Percentiles rank a stretch among this genome's conserved stretches.
phyloP scores from a whole-genome alignment of 345 rosid species.

The Eucalyptus sp. region DNA sequence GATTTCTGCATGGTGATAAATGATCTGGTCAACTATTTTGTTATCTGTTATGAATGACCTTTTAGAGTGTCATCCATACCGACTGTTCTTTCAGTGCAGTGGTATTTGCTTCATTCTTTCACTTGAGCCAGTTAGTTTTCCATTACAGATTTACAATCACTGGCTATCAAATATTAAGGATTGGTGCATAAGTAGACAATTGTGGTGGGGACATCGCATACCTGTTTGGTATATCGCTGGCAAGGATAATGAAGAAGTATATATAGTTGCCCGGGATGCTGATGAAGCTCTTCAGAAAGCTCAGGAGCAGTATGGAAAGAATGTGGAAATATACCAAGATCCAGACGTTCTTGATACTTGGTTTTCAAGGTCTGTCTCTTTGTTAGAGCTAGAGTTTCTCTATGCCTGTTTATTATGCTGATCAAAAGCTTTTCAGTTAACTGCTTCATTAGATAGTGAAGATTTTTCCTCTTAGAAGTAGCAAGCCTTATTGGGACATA shows the following conservation, averaged over 20 bases:
- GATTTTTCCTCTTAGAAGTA: background rate
- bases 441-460: background rate
- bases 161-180: constrained; percentile 97
- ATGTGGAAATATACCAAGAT: constrained; percentile 87
- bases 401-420: background rate
- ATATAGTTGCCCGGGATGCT: constrained; percentile 66
- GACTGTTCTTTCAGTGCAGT: background rate
- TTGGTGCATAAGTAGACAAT: constrained; percentile 98
- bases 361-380: constrained; percentile 80
- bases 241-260: constrained; percentile 74
- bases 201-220: constrained; percentile 99
- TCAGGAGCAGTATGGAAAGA: constrained; percentile 60
- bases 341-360: constrained; percentile 98
- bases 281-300: constrained; percentile 83
- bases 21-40: background rate
- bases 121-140: background rate
- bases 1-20: background rate
- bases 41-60: background rate
- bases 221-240: constrained; percentile 98
- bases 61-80: background rate
- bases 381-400: background rate
- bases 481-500: background rate
- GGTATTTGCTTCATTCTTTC: background rate
- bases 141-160: constrained; percentile 72
- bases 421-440: background rate